phyloP scores from a whole-genome alignment of 1,139 yeast genomes.

The Hemisphaericaspora xylanilytica region DNA sequence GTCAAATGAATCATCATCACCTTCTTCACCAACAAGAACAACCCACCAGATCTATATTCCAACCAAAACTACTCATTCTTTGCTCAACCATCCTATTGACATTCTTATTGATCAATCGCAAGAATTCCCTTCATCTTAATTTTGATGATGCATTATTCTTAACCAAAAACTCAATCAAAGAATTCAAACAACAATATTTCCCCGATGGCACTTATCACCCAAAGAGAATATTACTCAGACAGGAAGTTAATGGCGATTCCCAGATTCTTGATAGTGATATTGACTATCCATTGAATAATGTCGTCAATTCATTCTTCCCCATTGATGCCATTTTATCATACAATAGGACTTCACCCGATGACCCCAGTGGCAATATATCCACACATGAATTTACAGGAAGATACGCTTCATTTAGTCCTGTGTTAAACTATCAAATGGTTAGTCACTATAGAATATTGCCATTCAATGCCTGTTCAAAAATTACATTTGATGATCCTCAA shows the following conservation, averaged over 20 bases:
- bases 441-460: slow-evolving; percentile 29
- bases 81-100: slow-evolving; percentile 11
- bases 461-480: slow-evolving; percentile 28
- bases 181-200: slow-evolving; percentile 21
- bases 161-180: slow-evolving; percentile 26
- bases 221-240: slow-evolving; percentile 2
- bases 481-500: slow-evolving; percentile 13
- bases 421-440: slow-evolving; percentile 24
- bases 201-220: slow-evolving; percentile 3
- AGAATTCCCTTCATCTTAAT: slow-evolving; percentile 13
- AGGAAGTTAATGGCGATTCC: slow-evolving; percentile 4
- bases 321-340: slow-evolving; percentile 36
- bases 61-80: slow-evolving; percentile 15
- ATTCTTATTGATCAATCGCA: slow-evolving; percentile 7
- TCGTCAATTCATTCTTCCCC: slow-evolving; percentile 44
- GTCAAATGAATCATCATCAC: background rate
- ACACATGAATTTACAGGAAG: slow-evolving; percentile 31
- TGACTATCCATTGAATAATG: slow-evolving; percentile 37
- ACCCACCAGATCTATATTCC: slow-evolving; percentile 12
- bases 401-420: slow-evolving; percentile 45
- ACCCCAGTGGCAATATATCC: slow-evolving; percentile 15
- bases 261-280: slow-evolving; percentile 19
- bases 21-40: background rate
- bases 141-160: slow-evolving; percentile 28
- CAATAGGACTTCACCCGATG: slow-evolving; percentile 22